Conservation (phyloP, 495 filamentous ascomycete species). For the Tuber microsphaerosporum region DNA sequence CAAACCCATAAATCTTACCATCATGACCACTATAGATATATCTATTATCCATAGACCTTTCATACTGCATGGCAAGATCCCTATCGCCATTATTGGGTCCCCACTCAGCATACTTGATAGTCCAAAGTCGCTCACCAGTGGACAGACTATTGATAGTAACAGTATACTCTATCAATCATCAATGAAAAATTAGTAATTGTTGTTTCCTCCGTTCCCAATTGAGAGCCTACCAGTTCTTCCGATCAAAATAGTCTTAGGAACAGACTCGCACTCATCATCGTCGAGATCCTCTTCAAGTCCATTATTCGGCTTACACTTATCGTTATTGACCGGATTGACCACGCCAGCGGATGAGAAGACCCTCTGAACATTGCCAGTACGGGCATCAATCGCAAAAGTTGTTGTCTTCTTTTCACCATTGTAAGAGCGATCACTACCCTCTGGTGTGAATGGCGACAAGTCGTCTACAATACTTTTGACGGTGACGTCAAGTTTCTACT, state of each 20-base stretch:
- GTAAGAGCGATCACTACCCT: conserved; percentile 57
- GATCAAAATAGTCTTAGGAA: conserved; percentile 42
- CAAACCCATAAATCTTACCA: conserved; percentile 75
- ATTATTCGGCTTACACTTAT: conserved; percentile 51
- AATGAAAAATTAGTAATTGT: conserved; percentile 16
- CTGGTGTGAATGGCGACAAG: conserved; percentile 47
- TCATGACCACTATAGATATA: conserved; percentile 85
- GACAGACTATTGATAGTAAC: conserved; percentile 71
- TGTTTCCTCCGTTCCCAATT: neutral
- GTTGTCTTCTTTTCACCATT: conserved; percentile 85
- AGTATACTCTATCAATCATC: conserved; percentile 65
- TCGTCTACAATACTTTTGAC: conserved; percentile 63
- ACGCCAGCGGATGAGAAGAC: conserved; percentile 55
- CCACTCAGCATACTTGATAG: conserved; percentile 91
- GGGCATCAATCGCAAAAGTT: conserved; percentile 79
- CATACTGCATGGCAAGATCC: conserved; percentile 78
- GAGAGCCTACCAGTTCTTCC: conserved; percentile 40
- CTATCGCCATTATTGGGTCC: conserved; percentile 82
- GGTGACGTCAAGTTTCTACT: conserved; percentile 57
- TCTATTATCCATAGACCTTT: conserved; percentile 68
- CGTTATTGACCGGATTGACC: conserved; percentile 49
- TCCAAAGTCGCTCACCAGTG: conserved; percentile 73
- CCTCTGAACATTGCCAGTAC: conserved; percentile 65
- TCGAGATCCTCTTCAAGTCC: conserved; percentile 51
- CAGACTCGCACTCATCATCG: conserved; percentile 64